Evolutionary conservation across 495 filamentous ascomycete species (phyloP), one percentile per base, ranked within the genome.

Genomic region (Lasiosphaeris hirsuta): DNA sequence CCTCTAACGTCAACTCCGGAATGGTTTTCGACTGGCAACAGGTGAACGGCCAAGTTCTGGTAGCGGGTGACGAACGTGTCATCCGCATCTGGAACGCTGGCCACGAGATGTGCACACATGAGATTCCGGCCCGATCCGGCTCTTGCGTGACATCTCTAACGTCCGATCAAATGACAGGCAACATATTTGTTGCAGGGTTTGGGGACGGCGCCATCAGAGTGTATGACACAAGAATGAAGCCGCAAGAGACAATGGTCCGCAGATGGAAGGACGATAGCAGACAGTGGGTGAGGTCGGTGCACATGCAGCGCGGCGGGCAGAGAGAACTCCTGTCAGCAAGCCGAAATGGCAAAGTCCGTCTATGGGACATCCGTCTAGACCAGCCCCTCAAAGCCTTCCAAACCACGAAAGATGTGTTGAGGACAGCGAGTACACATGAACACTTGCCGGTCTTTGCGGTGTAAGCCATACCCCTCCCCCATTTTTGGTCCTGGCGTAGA

Each of bases 11-110:
- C 60, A 96, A 96, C 65, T 95, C 94, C 0, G 93, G 93, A 2
- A 84, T 97, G 69, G 92, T 97, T 15, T 92, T 97, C 61, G 92
- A 97, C 62, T 99, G 94, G 94, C 93, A 96, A 65, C 94, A 99
- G 71, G 91, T 93, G n/a, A 89, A 91, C 59, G 94, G 94, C 17
- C 90, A 89, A 56, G 86, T 96, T 30, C 79, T 99, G 30, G 95
- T 97, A 40, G 95, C 94, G 7, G 94, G 94, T 41, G 94, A 99
- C 68, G 92, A 96, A 41, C 90, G 92, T 57, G 90, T 97, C 38
- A 96, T 99, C 63, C 79, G 91, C 34, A 88, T 97, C 13, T 99
- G 94, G 94, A 92, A 92, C 69, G 95, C 94, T 35, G 90, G 89
- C 34, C 86, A 90, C 8, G 94, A 99, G 78, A 85, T 93, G 51